Evolutionary conservation across 1,284 basidiomycete species (phyloP), one percentile per base, ranked within the genome.

Genomic region (Fistulinella staudtii): DNA sequence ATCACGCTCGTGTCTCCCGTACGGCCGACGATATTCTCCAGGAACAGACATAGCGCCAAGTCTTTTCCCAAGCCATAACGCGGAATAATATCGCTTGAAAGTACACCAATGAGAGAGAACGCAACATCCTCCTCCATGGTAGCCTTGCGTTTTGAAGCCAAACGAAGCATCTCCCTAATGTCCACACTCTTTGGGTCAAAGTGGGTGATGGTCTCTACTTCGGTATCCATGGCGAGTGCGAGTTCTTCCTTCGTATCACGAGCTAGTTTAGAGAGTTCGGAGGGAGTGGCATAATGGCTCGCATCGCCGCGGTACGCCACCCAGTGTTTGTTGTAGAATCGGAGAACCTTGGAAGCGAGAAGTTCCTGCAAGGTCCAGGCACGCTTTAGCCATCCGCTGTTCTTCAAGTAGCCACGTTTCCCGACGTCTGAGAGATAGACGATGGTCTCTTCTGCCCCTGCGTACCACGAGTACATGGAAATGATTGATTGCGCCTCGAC

Each of bases 341-440:
- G 44, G 14, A 53, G 8, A 1, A 39, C 21, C 6, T 22, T 41
- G 2, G 52, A 45, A 10, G 52, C 44, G 14, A 53, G 52, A 14
- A 51, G 39, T 15, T 54, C 53, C 18, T 48, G 53, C 2, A 43
- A 7, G 0, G 53, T 55, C 53, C 53, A 54, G 7, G 46, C 46
- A 8, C 53, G 46, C 0, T 34, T 49, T 42, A 52, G 49, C 53
- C 53, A 54, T n/a, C 42, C 13, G 20, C 49, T 54, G 3, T 27
- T 34, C 17, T 27, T 25, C 18, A 55, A 50, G 1, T 20, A 33
- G 5, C 33, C 40, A 2, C 39, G 20, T 4, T 43, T 24, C 1
- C 8, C 5, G 15, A 41, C 37, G 10, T 42, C 37, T 20, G 45
- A 34, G 8, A 51, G 46, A 27, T 35, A 41, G 9, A 50, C 34